Conservation (phyloP, 371 early-diverging fungal genomes). For the Rhizomucor miehei region DNA sequence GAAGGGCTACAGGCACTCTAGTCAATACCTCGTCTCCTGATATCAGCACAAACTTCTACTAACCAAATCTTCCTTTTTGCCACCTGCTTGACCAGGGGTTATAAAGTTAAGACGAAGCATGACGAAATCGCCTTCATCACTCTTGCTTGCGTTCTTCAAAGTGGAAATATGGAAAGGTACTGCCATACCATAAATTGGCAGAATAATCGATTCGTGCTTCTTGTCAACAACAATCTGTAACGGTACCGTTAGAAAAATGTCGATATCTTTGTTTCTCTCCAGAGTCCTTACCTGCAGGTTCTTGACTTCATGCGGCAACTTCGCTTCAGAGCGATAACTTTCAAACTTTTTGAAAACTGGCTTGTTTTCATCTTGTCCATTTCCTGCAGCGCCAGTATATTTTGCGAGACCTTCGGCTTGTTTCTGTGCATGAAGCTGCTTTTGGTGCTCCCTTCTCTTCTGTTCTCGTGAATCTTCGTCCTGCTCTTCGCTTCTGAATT, state of each 20-base stretch:
- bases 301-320: slow-evolving; percentile 75
- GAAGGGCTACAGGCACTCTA: slow-evolving; percentile 55
- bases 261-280: not conserved
- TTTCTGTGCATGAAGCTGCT: slow-evolving; percentile 72
- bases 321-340: slow-evolving; percentile 88
- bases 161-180: slow-evolving; percentile 99
- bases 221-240: slow-evolving; percentile 88
- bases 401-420: slow-evolving; percentile 78
- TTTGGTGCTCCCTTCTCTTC: slow-evolving; percentile 85
- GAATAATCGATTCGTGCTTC: slow-evolving; percentile 82
- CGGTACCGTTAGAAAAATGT: slow-evolving; percentile 13
- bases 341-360: slow-evolving; percentile 85
- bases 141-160: slow-evolving; percentile 94
- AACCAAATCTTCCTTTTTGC: slow-evolving; percentile 85
- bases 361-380: slow-evolving; percentile 62
- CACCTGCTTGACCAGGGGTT: slow-evolving; percentile 90
- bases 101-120: slow-evolving; percentile 97
- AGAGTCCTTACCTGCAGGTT: slow-evolving; percentile 47
- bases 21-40: not conserved
- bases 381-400: slow-evolving; percentile 67
- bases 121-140: slow-evolving; percentile 93
- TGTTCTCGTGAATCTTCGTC: slow-evolving; percentile 80
- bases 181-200: slow-evolving; percentile 96
- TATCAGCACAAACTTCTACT: not conserved
- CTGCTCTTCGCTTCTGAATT: slow-evolving; percentile 84